Evolutionary conservation across 805 yeast species (phyloP), one percentile per base, ranked within the genome.

Genomic region (Zygosaccharomyces bisporus): DNA sequence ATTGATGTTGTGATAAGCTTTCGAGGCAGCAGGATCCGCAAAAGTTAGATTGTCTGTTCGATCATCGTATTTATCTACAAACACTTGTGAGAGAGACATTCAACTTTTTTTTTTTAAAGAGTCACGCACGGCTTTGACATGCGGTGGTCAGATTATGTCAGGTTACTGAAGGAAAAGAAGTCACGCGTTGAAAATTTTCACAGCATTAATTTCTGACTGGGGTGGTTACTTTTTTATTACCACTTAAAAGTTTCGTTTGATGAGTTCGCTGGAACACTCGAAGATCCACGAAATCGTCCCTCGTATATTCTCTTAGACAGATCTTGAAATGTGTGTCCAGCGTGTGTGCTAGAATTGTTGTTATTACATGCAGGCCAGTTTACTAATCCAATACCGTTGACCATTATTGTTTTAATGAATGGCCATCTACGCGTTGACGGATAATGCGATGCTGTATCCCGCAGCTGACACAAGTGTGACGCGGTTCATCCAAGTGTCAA

Each of bases 151-250:
- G 8, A 27, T 27, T 27, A 6, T 27, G 16, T 27, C 16, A 27
- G 31, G 30, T 10, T 9, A 21, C 39, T 13, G 17, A 17, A 29
- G 39, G 2, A 24, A 20, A 14, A 9, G 44, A 19, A 13, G 34
- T 34, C 44, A 41, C 39, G 32, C 44, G 44, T 30, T 13, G 40
- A 34, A 34, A 41, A 16, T 16, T 12, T 16, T 21, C 19, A 16
- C 38, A 24, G 21, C 3, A 36, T 36, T 32, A 19, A 21, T 31
- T 31, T n/a, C n/a, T n/a, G n/a, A n/a, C 10, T 30, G 20, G 14
- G 32, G 23, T n/a, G n/a, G 34, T 34, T 19, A 20, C 34, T 41
- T 31, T 17, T 41, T 23, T n/a, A 27, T 27, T 27, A n/a, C 3
- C 31, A n/a, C 16, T 13, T 3, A 12, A 19, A 24, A 20, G 23